A percentile compares a stretch with the other conserved stretches of the same genome.
These are phyloP conservation scores for Apodospora peruviana DNA, from an alignment of 495 filamentous ascomycete genomes.

Conservation along the genomic window DNA sequence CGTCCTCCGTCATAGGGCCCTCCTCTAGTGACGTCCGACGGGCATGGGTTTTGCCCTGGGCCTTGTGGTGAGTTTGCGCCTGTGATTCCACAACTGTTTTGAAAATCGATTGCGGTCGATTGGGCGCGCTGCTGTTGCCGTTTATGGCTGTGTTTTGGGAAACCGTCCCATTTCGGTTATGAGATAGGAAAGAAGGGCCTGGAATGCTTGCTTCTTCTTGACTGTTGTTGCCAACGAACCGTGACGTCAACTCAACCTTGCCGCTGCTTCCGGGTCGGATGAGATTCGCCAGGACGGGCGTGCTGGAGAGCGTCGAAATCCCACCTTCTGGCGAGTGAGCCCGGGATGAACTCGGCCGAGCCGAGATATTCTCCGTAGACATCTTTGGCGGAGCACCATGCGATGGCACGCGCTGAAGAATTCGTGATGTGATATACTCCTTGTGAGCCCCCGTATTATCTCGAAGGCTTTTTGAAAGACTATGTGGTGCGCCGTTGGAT, in stretches of 20 bases:
- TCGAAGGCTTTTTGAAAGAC: slow-evolving; percentile 9
- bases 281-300: slow-evolving; percentile 21
- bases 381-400: slow-evolving; percentile 55
- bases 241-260: slow-evolving; percentile 42
- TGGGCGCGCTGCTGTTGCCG: slow-evolving; percentile 9
- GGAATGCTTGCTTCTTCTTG: slow-evolving; percentile 28
- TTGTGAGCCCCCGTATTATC: slow-evolving; percentile 29
- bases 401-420: slow-evolving; percentile 52
- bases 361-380: slow-evolving; percentile 50
- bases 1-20: slow-evolving; percentile 24
- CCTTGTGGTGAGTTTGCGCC: slow-evolving; percentile 13
- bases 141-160: slow-evolving; percentile 2
- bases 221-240: slow-evolving; percentile 41
- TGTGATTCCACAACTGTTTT: neutral
- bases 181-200: slow-evolving; percentile 22
- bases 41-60: slow-evolving; percentile 2
- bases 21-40: slow-evolving; percentile 7
- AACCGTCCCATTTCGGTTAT: slow-evolving; percentile 10
- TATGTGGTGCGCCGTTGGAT: slow-evolving; percentile 1
- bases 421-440: slow-evolving; percentile 50
- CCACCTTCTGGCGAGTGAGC: slow-evolving; percentile 27
- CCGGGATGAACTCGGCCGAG: slow-evolving; percentile 32
- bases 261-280: slow-evolving; percentile 37
- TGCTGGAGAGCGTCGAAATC: slow-evolving; percentile 19
- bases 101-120: slow-evolving; percentile 21